These are phyloP conservation scores for Rhodotorula toruloides DNA, from an alignment of 768 basidiomycete species.

Conservation along the genomic window DNA sequence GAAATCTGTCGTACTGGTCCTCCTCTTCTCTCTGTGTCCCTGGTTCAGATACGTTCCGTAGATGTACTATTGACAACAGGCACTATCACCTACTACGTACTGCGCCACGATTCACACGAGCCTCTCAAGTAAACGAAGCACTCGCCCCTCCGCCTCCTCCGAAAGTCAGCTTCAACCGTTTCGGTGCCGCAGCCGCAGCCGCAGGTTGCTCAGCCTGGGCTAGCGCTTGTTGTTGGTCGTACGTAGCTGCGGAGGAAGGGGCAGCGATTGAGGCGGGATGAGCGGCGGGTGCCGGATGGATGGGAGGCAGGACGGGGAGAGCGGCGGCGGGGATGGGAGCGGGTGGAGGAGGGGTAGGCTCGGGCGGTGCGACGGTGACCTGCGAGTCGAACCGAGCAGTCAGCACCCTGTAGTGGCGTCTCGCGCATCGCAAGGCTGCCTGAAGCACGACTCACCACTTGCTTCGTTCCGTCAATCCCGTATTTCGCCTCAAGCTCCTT, in stretches of 20 bases:
- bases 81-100: too few relatives aligned
- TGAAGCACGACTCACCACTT: background rate
- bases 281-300: background rate
- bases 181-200: background rate
- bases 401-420: background rate
- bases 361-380: background rate
- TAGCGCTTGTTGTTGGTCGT: too few relatives aligned
- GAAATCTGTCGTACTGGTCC: too few relatives aligned
- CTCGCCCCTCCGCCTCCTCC: background rate
- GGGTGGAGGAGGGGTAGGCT: background rate
- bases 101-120: too few relatives aligned
- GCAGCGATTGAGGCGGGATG: background rate
- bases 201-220: too few relatives aligned
- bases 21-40: background rate
- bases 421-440: background rate
- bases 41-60: too few relatives aligned
- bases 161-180: background rate
- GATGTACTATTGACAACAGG: too few relatives aligned
- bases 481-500: background rate
- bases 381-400: background rate
- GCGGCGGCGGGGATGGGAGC: background rate
- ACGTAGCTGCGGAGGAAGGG: background rate
- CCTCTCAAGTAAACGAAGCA: background rate
- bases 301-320: background rate
- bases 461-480: slow-evolving; percentile 3